Base-by-base conservation (phyloP, 352 stramenopile genomes). In the Phytophthora boehmeriae region DNA sequence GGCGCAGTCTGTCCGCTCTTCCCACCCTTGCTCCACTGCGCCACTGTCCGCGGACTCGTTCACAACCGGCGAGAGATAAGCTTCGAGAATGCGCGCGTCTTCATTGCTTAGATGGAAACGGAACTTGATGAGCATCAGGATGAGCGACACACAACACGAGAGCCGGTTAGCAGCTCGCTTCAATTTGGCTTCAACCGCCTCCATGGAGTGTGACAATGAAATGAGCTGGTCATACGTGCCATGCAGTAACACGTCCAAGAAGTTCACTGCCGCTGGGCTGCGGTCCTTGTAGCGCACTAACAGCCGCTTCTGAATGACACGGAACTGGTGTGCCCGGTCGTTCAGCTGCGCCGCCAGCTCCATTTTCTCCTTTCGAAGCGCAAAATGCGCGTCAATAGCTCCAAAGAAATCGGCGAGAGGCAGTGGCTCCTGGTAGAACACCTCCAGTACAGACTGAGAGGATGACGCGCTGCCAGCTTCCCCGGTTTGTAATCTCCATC, bases 281-380 rank as follows among this genome's bases (percentile, higher is more conserved):
- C 86, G 78, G 66, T 97, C 87, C 62, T 96, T 96, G 75, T 95
- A 98, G 27, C 89, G 86, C 35, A 95, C 85, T 3, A 97, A 69
- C 28, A 98, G 63, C 2, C 89, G 87, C 69, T 97, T 97, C 57
- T 97, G 80, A 28, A 98, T 88, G 20, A 97, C 73, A 17, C 90
- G 85, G 61, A 92, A 96, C 61, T 97, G 84, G 49, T 96, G 87
- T 11, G 85, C 81, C 27, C 83, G 80, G 60, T 97, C 86, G 50
- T 97, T 97, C 45, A 95, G 55, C 56, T 85, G 76, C 4, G 78
- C 73, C 13, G 75, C 72, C 19, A 93, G 59, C 34, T 89, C 83
- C 10, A 82, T 36, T 35, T 89, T 83, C 59, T 88, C 73, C 49
- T 85, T 83, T 30, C 83, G 78, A 51, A 85, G 63, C 19, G 59